Evolutionary conservation across 305 asterid genomes (phyloP).

Genomic region (Rubia balearica): DNA sequence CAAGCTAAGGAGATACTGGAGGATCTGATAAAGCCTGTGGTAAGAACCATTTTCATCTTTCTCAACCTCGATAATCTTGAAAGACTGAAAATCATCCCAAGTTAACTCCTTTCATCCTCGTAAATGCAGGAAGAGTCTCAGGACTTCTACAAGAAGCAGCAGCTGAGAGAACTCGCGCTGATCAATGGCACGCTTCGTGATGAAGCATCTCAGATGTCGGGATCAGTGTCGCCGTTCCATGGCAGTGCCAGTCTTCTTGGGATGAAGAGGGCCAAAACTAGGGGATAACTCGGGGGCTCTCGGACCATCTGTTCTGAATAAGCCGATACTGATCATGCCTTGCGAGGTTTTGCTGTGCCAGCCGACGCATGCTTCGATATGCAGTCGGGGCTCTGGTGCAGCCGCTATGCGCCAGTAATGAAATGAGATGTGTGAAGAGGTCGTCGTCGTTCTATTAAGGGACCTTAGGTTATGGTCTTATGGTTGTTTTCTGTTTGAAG

Average conservation of each 20-base stretch:
- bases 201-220: constrained; percentile 83
- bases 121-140: constrained; percentile 78
- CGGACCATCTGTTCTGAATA: constrained; percentile 28
- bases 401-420: constrained; percentile 37
- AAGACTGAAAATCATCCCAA: neutral
- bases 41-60: constrained; percentile 22
- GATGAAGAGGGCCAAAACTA: constrained; percentile 96
- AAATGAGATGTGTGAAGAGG: constrained; percentile 22
- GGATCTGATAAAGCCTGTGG: constrained; percentile 95
- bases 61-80: neutral
- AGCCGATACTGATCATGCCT: constrained; percentile 27
- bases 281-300: constrained; percentile 41
- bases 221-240: constrained; percentile 88
- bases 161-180: constrained; percentile 87
- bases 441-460: constrained; percentile 23
- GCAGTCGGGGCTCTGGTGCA: constrained; percentile 56
- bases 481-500: too few relatives aligned
- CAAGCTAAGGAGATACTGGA: constrained; percentile 91
- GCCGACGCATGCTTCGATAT: constrained; percentile 18
- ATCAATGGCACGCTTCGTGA: constrained; percentile 90
- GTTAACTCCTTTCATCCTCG: neutral
- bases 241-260: constrained; percentile 71
- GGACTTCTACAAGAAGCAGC: constrained; percentile 86
- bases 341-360: constrained; percentile 34
- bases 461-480: constrained; percentile 25